Percentiles rank a stretch among this genome's conserved stretches.
Evolutionary conservation across 139 green algal genomes (phyloP).

Genomic region (Volvox reticuliferus): DNA sequence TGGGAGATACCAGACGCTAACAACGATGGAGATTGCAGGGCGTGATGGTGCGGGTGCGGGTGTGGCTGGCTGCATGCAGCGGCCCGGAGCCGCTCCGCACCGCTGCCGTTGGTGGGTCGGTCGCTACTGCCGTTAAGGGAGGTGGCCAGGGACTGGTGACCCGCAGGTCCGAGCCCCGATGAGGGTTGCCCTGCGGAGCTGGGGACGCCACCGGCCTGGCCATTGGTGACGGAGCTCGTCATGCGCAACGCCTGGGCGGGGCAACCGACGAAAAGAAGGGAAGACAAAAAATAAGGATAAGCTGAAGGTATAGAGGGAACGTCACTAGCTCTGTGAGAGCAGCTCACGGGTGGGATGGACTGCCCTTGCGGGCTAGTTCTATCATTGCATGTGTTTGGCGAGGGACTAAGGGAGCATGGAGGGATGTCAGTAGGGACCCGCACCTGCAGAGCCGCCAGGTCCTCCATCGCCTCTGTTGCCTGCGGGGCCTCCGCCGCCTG

Average conservation of each 20-base stretch:
- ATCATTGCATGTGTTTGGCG: no score
- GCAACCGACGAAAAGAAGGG: no score
- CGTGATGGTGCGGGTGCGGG: neutral
- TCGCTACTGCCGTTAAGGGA: conserved; percentile 46
- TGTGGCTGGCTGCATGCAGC: neutral
- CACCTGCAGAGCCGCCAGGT: conserved; percentile 29
- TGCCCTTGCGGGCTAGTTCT: no score
- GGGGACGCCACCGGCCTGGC: neutral
- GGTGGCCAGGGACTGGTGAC: neutral
- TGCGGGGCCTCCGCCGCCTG: neutral
- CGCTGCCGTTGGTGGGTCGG: conserved; percentile 41
- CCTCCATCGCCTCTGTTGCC: conserved; percentile 1
- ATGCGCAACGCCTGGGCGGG: neutral
- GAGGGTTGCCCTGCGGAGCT: conserved; percentile 6
- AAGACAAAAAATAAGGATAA: no score
- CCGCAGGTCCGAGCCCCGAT: neutral
- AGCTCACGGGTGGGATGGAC: no score
- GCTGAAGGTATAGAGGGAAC: no score
- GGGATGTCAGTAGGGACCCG: no score
- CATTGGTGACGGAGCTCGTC: conserved; percentile 22
- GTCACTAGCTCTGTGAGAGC: no score
- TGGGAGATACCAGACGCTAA: conserved; percentile 1
- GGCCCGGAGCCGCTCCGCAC: neutral
- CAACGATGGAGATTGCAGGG: neutral
- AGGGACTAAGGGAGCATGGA: no score